phyloP scores from a whole-genome alignment of 768 basidiomycete species.

The Saitozyma podzolica region DNA sequence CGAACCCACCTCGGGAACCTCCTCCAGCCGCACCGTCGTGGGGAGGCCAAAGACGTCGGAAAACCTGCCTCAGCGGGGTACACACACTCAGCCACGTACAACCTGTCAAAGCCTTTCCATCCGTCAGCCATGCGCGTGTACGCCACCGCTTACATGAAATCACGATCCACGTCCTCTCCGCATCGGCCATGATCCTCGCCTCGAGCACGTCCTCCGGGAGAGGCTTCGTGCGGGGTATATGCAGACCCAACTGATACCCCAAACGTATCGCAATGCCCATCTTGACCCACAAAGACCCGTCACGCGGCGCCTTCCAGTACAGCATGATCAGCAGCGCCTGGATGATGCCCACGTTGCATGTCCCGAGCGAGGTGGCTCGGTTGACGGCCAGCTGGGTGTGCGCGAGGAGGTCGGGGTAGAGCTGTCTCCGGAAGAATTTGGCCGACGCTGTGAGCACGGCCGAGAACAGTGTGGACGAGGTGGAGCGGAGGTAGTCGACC shows the following conservation, averaged over 20 bases:
- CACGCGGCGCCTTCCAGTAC: constrained; percentile 22
- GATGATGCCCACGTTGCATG: constrained; percentile 14
- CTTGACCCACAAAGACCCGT: constrained; percentile 26
- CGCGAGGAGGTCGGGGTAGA: constrained; percentile 9
- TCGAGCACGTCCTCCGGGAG: constrained; percentile 7
- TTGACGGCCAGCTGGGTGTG: constrained; percentile 19
- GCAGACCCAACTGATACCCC: constrained; percentile 16
- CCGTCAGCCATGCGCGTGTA: background rate
- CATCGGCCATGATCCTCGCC: constrained; percentile 5
- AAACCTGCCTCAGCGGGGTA: too few species aligned
- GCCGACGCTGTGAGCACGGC: constrained; percentile 14
- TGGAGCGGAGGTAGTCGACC: constrained; percentile 11
- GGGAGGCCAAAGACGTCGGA: constrained; percentile 5
- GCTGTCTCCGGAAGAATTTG: constrained; percentile 20
- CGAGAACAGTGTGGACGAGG: constrained; percentile 18
- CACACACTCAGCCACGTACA: background rate
- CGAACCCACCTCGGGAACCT: constrained; percentile 9
- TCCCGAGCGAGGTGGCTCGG: constrained; percentile 10
- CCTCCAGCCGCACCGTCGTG: constrained; percentile 2
- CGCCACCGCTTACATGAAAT: background rate
- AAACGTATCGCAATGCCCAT: constrained; percentile 22
- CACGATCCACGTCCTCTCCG: constrained; percentile 1
- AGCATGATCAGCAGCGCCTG: constrained; percentile 19
- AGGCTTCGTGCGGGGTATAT: constrained; percentile 1
- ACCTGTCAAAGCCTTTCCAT: background rate